Evolutionary conservation across 257 asterid species (phyloP).

Genomic region (Solanum paucissectum): DNA sequence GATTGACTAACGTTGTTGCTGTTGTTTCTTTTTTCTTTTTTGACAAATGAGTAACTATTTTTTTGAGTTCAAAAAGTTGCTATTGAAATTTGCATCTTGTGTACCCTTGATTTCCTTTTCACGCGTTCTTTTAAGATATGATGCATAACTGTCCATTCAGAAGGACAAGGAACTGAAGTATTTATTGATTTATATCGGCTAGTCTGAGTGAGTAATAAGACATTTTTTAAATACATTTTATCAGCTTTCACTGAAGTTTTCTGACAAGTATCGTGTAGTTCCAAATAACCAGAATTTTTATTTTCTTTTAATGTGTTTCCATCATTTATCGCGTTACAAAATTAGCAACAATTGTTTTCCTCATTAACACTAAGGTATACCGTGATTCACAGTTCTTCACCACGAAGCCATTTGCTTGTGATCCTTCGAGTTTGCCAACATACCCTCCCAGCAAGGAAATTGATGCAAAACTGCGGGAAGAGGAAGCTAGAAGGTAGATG

Average conservation of each 20-base stretch:
- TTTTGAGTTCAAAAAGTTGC: not conserved
- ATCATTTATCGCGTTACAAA: not conserved
- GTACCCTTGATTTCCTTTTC: not conserved
- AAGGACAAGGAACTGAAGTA: not conserved
- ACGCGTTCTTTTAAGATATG: not conserved
- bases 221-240: not conserved
- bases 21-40: not conserved
- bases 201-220: not conserved
- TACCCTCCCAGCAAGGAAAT: conserved; percentile 52
- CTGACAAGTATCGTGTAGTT: not conserved
- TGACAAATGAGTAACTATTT: not conserved
- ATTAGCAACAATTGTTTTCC: not conserved
- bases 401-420: conserved; percentile 45
- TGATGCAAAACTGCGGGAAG: conserved; percentile 34
- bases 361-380: not conserved
- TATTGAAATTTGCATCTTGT: not conserved
- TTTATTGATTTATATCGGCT: not conserved
- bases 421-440: conserved; percentile 47
- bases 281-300: not conserved
- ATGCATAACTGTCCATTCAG: not conserved
- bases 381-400: conserved; percentile 32
- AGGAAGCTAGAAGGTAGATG: conserved; percentile 34
- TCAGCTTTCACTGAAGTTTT: not conserved
- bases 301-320: not conserved
- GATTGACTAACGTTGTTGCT: not conserved